Evolutionary conservation across 331 rosid species (phyloP), one percentile per base, ranked within the genome.

Genomic region (Prunus yedoensis): DNA sequence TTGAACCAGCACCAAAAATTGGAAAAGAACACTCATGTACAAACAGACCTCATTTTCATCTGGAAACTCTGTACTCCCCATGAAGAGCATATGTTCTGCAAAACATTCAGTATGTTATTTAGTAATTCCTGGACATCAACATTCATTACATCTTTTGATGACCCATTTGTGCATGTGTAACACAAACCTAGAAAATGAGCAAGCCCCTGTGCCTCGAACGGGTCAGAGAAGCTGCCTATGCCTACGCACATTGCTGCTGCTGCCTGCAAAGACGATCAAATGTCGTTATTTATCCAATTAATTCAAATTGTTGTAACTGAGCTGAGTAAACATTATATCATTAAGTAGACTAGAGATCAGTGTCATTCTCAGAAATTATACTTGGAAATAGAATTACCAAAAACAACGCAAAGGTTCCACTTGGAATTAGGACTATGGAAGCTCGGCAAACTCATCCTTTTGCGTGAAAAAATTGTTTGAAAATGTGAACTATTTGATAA

Each of bases 21-120:
- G 64, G 64, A 27, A 60, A 82, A 3, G 13, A 71, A 52, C 13
- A 9, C 28, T 12, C 14, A 10, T 66, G 72, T 70, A 74, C 61
- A 78, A 82, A 83, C 88, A 76, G 41, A 94, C 99, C 97, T 94
- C 99, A 72, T 94, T 94, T 87, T 94, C 99, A 80, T 94, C 99
- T 4, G 99, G 93, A 89, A 89, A 94, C 28, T 81, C 94, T 35
- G 79, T 81, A 83, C 99, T 94, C 83, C 99, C 99, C 99, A 94
- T 94, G 91, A 95, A 95, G 64, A 95, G 97, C 99, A 95, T 95
- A 84, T 95, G 99, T 81, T 95, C 99, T 95, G 87, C 85, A 90
- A 72, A 81, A 81, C 45, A 79, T 11, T 38, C 17, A 64, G 66
- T 6, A n/a, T 20, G 52, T 78, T 18, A 68, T 67, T 8, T 13